These are phyloP conservation scores for Tinospora cordifolia DNA, from an alignment of 164 flowering plant species.

Conservation along the genomic window DNA sequence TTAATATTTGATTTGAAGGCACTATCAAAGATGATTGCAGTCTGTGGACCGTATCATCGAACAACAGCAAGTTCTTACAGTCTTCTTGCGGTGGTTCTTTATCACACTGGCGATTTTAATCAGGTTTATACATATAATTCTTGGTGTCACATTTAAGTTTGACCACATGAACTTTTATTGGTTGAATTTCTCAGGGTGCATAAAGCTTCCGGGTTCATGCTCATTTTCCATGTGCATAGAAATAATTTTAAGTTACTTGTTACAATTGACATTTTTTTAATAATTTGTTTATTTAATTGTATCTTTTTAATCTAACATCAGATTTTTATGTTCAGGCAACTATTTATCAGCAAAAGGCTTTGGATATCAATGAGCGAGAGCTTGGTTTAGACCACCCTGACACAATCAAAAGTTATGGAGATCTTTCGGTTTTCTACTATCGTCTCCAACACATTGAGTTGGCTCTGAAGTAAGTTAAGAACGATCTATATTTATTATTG, in stretches of 20 bases:
- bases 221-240: no score
- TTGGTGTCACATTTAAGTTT: background rate
- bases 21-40: slow-evolving; percentile 70
- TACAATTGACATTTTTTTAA: no score
- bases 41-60: slow-evolving; percentile 87
- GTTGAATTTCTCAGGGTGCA: no score
- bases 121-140: slow-evolving; percentile 41
- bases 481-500: background rate
- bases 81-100: slow-evolving; percentile 86
- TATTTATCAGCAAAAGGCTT: slow-evolving; percentile 85
- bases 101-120: slow-evolving; percentile 88
- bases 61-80: slow-evolving; percentile 87
- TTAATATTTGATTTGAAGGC: slow-evolving; percentile 45
- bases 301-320: background rate
- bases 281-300: background rate
- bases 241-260: no score
- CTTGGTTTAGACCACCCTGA: slow-evolving; percentile 95
- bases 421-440: slow-evolving; percentile 91
- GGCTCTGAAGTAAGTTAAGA: slow-evolving; percentile 67
- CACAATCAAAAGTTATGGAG: slow-evolving; percentile 94
- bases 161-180: background rate
- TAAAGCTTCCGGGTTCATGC: no score
- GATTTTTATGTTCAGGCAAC: slow-evolving; percentile 49
- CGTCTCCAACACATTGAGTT: slow-evolving; percentile 84
- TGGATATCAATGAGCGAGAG: slow-evolving; percentile 92